Conservation (phyloP, 2,329 filamentous ascomycete species). For the Allantophomopsis cytisporea region DNA sequence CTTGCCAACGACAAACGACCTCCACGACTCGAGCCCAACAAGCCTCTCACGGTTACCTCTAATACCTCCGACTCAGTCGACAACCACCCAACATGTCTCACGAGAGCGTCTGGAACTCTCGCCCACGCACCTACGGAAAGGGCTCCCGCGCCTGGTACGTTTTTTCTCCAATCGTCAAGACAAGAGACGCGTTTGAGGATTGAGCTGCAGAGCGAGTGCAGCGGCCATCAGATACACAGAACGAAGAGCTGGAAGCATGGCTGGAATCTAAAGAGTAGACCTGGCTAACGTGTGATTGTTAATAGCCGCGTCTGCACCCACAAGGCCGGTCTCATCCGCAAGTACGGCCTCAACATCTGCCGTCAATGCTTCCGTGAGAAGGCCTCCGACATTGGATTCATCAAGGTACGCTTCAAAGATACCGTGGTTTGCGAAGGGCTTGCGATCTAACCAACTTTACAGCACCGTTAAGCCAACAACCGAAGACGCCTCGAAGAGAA, state of each 20-base stretch:
- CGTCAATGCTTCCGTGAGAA: slow-evolving; percentile 71
- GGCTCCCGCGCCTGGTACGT: slow-evolving; percentile 86
- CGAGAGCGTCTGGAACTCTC: slow-evolving; percentile 99
- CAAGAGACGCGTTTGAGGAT: slow-evolving; percentile 5
- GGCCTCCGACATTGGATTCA: slow-evolving; percentile 58
- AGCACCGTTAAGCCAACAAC: slow-evolving; percentile 4
- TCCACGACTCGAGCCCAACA: too few relatives aligned
- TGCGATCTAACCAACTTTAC: slow-evolving; percentile 2
- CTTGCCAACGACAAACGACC: too few relatives aligned
- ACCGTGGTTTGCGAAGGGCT: neutral
- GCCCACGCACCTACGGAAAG: slow-evolving; percentile 95
- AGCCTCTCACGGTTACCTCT: too few relatives aligned
- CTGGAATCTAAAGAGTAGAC: slow-evolving; percentile 1
- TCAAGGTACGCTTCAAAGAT: slow-evolving; percentile 38
- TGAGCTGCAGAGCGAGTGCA: neutral
- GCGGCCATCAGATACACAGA: neutral
- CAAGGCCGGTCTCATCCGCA: slow-evolving; percentile 98
- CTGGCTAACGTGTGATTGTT: slow-evolving; percentile 10
- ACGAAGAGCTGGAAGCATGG: neutral
- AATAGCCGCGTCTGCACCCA: slow-evolving; percentile 76
- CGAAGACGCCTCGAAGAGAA: slow-evolving; percentile 3
- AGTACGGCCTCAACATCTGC: slow-evolving; percentile 92
- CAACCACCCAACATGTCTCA: slow-evolving; percentile 54
- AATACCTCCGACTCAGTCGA: too few relatives aligned
- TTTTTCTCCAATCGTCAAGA: slow-evolving; percentile 4